These are phyloP conservation scores for Cicer cuneatum DNA, from an alignment of 306 rosid species.

Conservation along the genomic window DNA sequence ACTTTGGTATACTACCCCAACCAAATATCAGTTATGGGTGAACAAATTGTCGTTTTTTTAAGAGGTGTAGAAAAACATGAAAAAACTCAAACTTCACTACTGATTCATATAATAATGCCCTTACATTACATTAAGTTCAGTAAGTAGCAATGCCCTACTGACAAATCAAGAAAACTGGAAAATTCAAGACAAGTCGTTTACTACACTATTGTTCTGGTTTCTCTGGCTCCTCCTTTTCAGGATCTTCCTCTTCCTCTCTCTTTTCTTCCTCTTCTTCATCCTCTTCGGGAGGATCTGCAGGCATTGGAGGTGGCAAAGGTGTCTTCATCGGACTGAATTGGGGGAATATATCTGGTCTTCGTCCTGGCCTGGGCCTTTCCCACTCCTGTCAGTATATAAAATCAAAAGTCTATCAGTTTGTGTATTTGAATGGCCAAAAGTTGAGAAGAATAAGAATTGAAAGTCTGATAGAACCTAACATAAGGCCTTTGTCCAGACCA, in stretches of 20 bases:
- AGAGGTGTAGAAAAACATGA: slow-evolving; percentile 11
- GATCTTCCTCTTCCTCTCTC: slow-evolving; percentile 56
- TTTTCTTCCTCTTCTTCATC: slow-evolving; percentile 56
- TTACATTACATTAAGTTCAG: slow-evolving; percentile 2
- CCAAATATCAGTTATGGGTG: background rate
- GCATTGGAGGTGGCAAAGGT: slow-evolving; percentile 61
- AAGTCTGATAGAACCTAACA: background rate
- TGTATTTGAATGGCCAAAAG: slow-evolving; percentile 7
- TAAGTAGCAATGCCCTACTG: slow-evolving; percentile 17
- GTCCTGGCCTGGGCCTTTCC: slow-evolving; percentile 58
- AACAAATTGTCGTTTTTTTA: background rate
- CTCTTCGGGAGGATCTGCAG: slow-evolving; percentile 58
- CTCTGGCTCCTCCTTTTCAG: slow-evolving; percentile 55
- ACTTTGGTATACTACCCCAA: slow-evolving; percentile 5
- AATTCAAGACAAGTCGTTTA: slow-evolving; percentile 31
- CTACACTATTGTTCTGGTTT: slow-evolving; percentile 40
- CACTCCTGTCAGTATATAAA: slow-evolving; percentile 49
- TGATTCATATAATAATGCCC: slow-evolving; percentile 16
- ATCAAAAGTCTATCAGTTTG: slow-evolving; percentile 22
- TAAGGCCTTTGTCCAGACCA: background rate
- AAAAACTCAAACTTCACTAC: slow-evolving; percentile 32
- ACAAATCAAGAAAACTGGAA: slow-evolving; percentile 36
- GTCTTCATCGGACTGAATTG: slow-evolving; percentile 67
- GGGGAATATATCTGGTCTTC: slow-evolving; percentile 61
- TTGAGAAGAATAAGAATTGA: slow-evolving; percentile 6